Base-by-base conservation (phyloP, 169 alveolate species). In the Eimeria maxima region DNA sequence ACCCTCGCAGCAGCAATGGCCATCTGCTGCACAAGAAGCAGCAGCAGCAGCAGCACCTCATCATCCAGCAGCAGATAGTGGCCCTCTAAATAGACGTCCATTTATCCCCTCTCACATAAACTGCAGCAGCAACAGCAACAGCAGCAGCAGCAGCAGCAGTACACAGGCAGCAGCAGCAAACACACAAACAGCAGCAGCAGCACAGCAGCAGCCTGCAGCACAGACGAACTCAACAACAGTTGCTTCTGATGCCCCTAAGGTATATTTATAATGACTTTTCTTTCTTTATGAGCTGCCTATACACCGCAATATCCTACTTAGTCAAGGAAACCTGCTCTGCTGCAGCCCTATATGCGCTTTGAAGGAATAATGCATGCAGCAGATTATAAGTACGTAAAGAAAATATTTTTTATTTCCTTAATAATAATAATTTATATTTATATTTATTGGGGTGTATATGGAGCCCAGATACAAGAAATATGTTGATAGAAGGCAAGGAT, bases 331-430 rank as follows among this genome's bases (percentile, higher is more conserved):
- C 74, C 74, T 3, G 53, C 90, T 1, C 33, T 53, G 71, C 73
- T 81, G 71, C 90, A 81, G 71, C 90, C 69, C 0, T 81, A 50
- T n/a, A 81, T 81, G 90, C 90, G 74, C 55, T 50, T 81, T 20
- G 73, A 47, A 42, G 90, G 90, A 47, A 47, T 81, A 27, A 10
- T 27, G 44, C 38, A 53, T 11, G 38, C 47, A 18, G 44, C 53
- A n/a, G n/a, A 44, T 38, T 78, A 78, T 42, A 44, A 65, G 88
- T 78, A 78, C 5, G 73, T 14, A 16, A 24, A 0, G 20, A 47
- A 11, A 18, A 27, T 18, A 7, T 69, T 69, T 14, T 27, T 69
- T 10, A 3, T 13, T 7, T 69, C 27, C 47, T 47, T 53, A 2
- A 24, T 22, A 50, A 8, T 81, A 22, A 42, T 20, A 3, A n/a